Percentiles rank a stretch among this genome's conserved stretches.
These are phyloP conservation scores for Vanrija sp. DNA, from an alignment of 1,284 basidiomycete species.

Conservation along the genomic window DNA sequence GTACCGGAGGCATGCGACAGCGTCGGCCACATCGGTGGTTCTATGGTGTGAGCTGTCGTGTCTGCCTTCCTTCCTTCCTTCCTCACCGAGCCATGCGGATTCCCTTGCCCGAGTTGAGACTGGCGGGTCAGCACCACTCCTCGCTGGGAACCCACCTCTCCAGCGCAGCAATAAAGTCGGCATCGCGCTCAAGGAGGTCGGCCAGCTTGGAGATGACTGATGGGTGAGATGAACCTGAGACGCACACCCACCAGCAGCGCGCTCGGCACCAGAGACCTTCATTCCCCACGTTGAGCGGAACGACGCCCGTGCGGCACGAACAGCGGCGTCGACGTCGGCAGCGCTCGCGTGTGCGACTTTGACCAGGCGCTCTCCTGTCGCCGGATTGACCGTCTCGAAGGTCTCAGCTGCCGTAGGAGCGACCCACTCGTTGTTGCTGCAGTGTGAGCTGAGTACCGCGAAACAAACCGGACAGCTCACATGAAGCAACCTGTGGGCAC, in stretches of 20 bases:
- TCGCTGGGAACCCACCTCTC: slow-evolving; percentile 48
- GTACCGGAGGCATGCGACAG: slow-evolving; percentile 73
- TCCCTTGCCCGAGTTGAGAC: slow-evolving; percentile 75
- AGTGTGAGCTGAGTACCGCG: background rate
- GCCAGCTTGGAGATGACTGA: slow-evolving; percentile 74
- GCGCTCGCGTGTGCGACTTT: slow-evolving; percentile 31
- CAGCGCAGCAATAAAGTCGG: slow-evolving; percentile 65
- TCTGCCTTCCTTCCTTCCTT: too few relatives aligned
- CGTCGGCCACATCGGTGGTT: slow-evolving; percentile 69
- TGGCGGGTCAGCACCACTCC: too few relatives aligned
- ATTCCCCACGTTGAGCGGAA: slow-evolving; percentile 87
- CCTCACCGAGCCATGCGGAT: slow-evolving; percentile 60
- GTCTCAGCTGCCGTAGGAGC: slow-evolving; percentile 25
- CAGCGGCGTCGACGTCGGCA: slow-evolving; percentile 75
- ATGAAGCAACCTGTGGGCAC: slow-evolving; percentile 84
- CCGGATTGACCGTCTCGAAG: slow-evolving; percentile 44
- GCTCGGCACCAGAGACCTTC: slow-evolving; percentile 74
- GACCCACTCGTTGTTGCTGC: slow-evolving; percentile 40
- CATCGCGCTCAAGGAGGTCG: slow-evolving; percentile 83
- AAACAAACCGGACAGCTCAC: slow-evolving; percentile 14
- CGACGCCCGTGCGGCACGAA: slow-evolving; percentile 72
- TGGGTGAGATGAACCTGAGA: background rate
- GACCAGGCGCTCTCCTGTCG: slow-evolving; percentile 54
- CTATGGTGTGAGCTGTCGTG: slow-evolving; percentile 4
- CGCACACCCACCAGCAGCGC: slow-evolving; percentile 54